Conservation (phyloP, 2,329 filamentous ascomycete genomes). For the Colletotrichum simmondsii region DNA sequence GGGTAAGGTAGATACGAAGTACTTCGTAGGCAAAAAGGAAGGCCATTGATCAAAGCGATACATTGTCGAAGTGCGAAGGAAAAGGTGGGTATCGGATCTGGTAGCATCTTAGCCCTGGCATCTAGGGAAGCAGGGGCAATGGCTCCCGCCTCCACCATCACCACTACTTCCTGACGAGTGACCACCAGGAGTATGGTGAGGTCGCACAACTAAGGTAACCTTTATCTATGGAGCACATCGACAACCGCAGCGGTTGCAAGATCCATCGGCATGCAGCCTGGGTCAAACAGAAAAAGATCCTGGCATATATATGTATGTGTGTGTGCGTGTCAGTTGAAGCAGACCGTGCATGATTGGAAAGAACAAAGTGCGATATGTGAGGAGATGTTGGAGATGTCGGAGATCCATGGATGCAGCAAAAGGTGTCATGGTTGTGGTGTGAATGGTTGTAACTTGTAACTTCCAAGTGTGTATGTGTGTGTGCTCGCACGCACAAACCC, state of each 20-base stretch:
- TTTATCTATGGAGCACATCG: not conserved
- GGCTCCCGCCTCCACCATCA: not conserved
- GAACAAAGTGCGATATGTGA: not conserved
- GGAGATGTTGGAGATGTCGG: not conserved
- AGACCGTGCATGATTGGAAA: not conserved
- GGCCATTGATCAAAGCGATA: slow-evolving; percentile 10
- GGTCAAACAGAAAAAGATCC: not conserved
- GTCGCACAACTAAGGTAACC: not conserved
- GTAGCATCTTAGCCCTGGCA: not conserved
- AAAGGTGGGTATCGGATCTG: slow-evolving; percentile 5
- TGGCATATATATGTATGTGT: not conserved
- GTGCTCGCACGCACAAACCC: not conserved
- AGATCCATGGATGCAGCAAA: not conserved
- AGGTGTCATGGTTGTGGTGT: too few species aligned
- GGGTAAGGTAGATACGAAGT: not conserved
- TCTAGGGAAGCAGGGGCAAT: not conserved
- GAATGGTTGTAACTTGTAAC: too few species aligned
- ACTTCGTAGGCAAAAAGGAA: slow-evolving; percentile 14
- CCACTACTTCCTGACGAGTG: not conserved
- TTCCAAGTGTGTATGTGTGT: not conserved
- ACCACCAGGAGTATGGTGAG: not conserved
- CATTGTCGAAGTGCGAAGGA: not conserved
- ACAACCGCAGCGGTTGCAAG: slow-evolving; percentile 3
- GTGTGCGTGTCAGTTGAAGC: not conserved
- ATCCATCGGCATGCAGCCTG: not conserved